phyloP scores from a whole-genome alignment of 1,139 yeast genomes.

The Meyerozyma smithsonii region DNA sequence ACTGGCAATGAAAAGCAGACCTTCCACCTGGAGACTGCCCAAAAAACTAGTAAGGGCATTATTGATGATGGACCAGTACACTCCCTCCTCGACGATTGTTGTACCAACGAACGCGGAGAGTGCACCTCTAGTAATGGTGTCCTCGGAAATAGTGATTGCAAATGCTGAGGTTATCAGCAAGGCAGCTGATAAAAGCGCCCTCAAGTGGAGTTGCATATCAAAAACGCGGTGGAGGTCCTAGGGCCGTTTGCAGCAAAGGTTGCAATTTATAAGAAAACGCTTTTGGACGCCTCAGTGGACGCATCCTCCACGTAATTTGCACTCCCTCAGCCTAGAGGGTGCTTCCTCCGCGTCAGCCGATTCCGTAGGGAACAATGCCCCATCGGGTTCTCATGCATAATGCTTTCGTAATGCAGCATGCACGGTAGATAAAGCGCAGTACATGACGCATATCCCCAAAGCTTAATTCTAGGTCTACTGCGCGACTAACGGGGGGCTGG shows the following conservation, averaged over 20 bases:
- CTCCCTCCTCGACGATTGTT: constrained; percentile 23
- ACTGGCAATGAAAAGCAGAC: constrained; percentile 8
- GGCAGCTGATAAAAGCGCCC: not conserved
- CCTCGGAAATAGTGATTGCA: constrained; percentile 2
- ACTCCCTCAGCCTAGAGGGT: no score
- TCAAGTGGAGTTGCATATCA: not conserved
- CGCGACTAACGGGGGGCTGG: no score
- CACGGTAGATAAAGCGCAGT: no score
- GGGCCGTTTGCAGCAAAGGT: not conserved
- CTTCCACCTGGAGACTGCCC: constrained; percentile 8
- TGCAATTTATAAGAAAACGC: not conserved
- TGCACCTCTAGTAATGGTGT: constrained; percentile 13
- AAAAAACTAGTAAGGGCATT: constrained; percentile 14
- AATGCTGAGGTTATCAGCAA: not conserved
- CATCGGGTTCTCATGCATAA: not conserved
- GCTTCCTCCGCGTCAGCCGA: not conserved
- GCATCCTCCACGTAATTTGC: no score
- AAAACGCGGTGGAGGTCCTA: not conserved
- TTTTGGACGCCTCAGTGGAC: not conserved
- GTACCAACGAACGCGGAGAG: constrained; percentile 19
- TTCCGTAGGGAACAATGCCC: not conserved
- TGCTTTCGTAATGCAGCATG: not conserved
- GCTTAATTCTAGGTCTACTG: no score
- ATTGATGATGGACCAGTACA: constrained; percentile 30
- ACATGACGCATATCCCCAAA: no score